Conservation (phyloP, 192 early-diverging fungal genomes). For the Gonapodya prolifera region DNA sequence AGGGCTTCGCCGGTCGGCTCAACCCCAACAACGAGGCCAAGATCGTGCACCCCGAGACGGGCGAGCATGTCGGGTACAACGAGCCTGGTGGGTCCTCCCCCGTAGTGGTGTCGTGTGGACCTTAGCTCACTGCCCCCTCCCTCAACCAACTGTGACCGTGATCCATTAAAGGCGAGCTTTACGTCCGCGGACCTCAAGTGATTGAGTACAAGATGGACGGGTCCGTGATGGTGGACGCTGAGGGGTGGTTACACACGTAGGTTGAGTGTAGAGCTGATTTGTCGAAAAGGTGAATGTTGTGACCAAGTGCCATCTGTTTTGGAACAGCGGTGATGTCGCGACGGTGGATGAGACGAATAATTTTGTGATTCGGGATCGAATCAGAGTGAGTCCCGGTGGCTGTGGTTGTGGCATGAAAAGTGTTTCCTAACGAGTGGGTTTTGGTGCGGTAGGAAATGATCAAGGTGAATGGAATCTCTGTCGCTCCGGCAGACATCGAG, state of each 20-base stretch:
- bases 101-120: too few relatives aligned
- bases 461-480: constrained; percentile 1
- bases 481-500: constrained; percentile 2
- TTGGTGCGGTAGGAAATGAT: neutral
- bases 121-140: neutral
- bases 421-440: neutral
- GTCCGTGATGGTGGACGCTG: neutral
- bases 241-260: neutral
- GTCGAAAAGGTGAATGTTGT: neutral
- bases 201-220: neutral
- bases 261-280: neutral
- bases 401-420: neutral
- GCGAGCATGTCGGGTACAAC: neutral
- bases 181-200: neutral
- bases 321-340: neutral
- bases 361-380: neutral
- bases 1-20: neutral
- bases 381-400: neutral
- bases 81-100: neutral
- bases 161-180: neutral
- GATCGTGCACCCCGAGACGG: neutral
- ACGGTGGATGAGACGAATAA: neutral
- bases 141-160: neutral
- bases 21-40: constrained; percentile 1
- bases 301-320: too few relatives aligned